Evolutionary conservation across 139 green algal genomes (phyloP).

Genomic region (Micractinium sp.): DNA sequence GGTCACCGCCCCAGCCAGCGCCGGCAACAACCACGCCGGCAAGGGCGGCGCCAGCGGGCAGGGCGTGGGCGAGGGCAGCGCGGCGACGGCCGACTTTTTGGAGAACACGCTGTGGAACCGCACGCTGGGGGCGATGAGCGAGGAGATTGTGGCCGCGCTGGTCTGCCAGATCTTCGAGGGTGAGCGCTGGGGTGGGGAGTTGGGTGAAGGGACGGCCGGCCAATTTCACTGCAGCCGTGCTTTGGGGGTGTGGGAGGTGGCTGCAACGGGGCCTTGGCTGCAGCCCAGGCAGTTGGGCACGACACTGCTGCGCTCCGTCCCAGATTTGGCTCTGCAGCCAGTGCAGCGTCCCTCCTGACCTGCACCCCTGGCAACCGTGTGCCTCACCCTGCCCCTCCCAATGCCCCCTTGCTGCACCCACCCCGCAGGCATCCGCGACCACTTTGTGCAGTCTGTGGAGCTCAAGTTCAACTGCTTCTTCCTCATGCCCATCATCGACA

Average conservation of each 20-base stretch:
- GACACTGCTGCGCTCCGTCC: not conserved
- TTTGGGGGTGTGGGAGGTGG: not conserved
- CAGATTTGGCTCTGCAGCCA: not conserved
- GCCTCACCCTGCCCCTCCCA: not conserved
- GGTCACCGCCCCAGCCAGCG: slow-evolving; percentile 43
- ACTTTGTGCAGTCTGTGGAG: slow-evolving; percentile 87
- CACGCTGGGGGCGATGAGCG: slow-evolving; percentile 77
- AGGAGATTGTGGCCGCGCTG: slow-evolving; percentile 92
- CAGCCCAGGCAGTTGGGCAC: not conserved
- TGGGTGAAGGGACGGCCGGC: not conserved
- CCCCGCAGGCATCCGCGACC: slow-evolving; percentile 88
- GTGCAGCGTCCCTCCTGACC: not conserved
- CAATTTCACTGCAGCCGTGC: not conserved
- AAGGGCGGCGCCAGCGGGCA: slow-evolving; percentile 4
- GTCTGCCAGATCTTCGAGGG: slow-evolving; percentile 88
- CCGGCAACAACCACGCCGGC: not conserved
- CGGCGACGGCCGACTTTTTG: slow-evolving; percentile 61
- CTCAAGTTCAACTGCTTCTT: slow-evolving; percentile 99
- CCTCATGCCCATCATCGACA: slow-evolving; percentile 95
- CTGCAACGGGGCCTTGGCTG: too few species aligned
- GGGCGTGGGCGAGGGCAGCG: slow-evolving; percentile 16
- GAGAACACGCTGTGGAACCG: slow-evolving; percentile 91
- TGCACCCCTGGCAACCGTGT: not conserved
- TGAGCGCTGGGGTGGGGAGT: not conserved
- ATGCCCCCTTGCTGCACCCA: not conserved